Conservation (phyloP, 306 rosid genomes). For the Vigna angularis region DNA sequence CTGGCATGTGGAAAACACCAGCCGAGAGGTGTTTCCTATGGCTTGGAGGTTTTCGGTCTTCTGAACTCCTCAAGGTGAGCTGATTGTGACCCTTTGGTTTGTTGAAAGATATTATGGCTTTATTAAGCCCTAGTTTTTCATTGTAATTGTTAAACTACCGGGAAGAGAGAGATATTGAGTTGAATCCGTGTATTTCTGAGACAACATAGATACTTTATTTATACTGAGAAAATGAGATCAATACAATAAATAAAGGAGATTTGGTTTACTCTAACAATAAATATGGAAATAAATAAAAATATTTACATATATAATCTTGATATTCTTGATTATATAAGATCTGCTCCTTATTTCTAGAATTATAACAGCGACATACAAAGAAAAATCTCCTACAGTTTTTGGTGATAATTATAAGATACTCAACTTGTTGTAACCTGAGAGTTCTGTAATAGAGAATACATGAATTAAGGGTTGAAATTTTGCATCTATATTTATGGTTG, state of each 20-base stretch:
- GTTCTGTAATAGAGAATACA: neutral
- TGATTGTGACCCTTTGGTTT: conserved; percentile 13
- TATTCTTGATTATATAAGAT: no score
- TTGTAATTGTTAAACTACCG: neutral
- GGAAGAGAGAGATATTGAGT: no score
- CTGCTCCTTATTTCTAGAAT: no score
- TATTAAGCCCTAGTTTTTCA: neutral
- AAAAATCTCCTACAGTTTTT: neutral
- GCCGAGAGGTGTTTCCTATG: conserved; percentile 97
- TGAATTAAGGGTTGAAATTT: conserved; percentile 16
- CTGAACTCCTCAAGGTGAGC: conserved; percentile 93
- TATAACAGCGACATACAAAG: neutral
- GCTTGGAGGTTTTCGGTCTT: conserved; percentile 98
- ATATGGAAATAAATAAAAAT: no score
- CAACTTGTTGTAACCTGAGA: neutral
- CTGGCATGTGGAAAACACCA: conserved; percentile 99
- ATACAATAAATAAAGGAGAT: no score
- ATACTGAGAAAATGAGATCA: no score
- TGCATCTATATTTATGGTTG: neutral
- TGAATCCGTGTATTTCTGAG: no score
- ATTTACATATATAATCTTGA: no score
- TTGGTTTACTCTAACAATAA: no score
- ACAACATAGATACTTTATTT: no score
- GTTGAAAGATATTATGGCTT: conserved; percentile 6
- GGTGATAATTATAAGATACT: neutral